Base-by-base conservation (phyloP, 2,329 filamentous ascomycete genomes). In the Fusarium acutatum region DNA sequence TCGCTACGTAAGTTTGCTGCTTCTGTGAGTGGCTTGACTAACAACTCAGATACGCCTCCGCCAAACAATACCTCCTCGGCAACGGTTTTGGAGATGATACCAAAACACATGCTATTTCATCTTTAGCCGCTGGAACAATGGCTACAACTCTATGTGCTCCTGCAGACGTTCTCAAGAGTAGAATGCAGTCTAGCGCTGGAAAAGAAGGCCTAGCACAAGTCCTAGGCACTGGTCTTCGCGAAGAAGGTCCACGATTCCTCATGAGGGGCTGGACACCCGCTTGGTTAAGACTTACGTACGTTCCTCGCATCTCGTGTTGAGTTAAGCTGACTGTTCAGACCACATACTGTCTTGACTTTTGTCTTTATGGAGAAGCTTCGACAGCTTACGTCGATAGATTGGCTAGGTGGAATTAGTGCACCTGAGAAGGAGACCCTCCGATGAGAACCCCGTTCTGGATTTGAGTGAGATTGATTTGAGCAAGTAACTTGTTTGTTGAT, bases 201-300 rank as follows among this genome's bases (percentile, higher is more conserved):
- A 77, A 77, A 58, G 77, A 78, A 81, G 77, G 81, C 7, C 69
- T 85, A 5, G 32, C 79, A 6, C 79, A 80, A 40, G 80, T 85
- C 7, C 65, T 84, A 13, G 68, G 73, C 12, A 75, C 79, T 0
- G 81, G 83, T 8, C 68, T 84, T 11, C 75, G 78, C 8, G 80
- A 82, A 18, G 84, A 86, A 71, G 84, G 84, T 0, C 80, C 80
- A 1, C 75, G 80, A 3, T 85, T 86, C 57, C 78, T 86, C 7
- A 85, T 85, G 83, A 84, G 83, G 60, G 84, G 84, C 3, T 86
- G 84, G 84, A 84, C 82, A 14, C 84, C 84, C 2, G 84, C 84
- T 1, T 86, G 84, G 84, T 54, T 86, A 15, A 76, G 84, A 67
- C 72, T 86, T 5, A 84, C 84, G 83, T 84, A 62, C 66, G 81